These are phyloP conservation scores for Globisporangium irregulare DNA, from an alignment of 352 stramenopile genomes.

Conservation along the genomic window DNA sequence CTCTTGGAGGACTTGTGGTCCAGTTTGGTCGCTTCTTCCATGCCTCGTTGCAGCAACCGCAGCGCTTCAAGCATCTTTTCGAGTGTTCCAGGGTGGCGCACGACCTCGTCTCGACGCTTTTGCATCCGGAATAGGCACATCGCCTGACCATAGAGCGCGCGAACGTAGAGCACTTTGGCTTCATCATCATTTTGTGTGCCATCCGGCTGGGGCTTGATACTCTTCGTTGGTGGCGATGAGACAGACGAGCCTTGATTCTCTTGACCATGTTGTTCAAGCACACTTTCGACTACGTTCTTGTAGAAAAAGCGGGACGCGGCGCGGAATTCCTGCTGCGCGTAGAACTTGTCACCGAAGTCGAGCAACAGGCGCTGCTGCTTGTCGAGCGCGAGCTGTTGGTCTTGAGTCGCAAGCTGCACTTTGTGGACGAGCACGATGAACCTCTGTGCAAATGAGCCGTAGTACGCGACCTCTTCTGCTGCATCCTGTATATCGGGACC, in stretches of 20 bases:
- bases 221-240: neutral
- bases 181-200: neutral
- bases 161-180: constrained; percentile 23
- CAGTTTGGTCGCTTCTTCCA: constrained; percentile 38
- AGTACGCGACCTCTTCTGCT: constrained; percentile 42
- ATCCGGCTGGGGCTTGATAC: neutral
- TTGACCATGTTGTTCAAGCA: neutral
- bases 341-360: constrained; percentile 48
- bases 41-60: constrained; percentile 34
- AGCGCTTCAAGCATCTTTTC: constrained; percentile 43
- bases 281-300: constrained; percentile 22
- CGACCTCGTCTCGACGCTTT: constrained; percentile 28
- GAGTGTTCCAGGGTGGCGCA: constrained; percentile 47
- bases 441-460: constrained; percentile 37
- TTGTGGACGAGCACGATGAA: constrained; percentile 32
- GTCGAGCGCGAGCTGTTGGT: constrained; percentile 29
- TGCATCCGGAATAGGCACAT: constrained; percentile 40
- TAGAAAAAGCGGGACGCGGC: constrained; percentile 58
- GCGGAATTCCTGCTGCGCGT: constrained; percentile 36
- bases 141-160: constrained; percentile 41
- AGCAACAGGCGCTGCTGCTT: constrained; percentile 49
- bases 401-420: constrained; percentile 25
- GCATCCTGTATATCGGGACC: neutral
- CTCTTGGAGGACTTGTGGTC: constrained; percentile 21
- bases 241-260: neutral